phyloP scores from a whole-genome alignment of 1,139 yeast species.

The Lodderomyces parapsilosis region DNA sequence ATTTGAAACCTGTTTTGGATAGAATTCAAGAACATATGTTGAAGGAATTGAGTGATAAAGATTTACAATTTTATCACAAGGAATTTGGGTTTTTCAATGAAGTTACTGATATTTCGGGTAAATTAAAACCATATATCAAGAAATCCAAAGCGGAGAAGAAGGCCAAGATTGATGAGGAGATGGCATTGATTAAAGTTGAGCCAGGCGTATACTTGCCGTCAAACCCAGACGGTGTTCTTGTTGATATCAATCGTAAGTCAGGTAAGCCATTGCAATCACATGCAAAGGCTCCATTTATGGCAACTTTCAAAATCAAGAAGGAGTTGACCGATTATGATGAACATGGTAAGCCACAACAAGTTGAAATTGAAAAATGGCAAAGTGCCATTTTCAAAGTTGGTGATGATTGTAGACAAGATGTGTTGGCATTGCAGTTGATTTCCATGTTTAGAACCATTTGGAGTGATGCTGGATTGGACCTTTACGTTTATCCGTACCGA shows the following conservation, averaged over 20 bases:
- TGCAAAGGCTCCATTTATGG: constrained; percentile 98
- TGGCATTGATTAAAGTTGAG: constrained; percentile 73
- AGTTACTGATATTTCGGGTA: constrained; percentile 91
- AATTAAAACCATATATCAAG: constrained; percentile 88
- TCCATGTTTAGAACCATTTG: constrained; percentile 91
- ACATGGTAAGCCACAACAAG: constrained; percentile 34
- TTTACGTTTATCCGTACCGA: constrained; percentile 88
- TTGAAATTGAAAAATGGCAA: constrained; percentile 68
- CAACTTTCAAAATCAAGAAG: constrained; percentile 81
- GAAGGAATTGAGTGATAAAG: constrained; percentile 56
- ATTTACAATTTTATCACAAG: constrained; percentile 66
- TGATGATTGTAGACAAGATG: constrained; percentile 98
- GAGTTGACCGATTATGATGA: constrained; percentile 47
- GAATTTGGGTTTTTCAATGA: constrained; percentile 90
- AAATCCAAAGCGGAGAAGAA: constrained; percentile 96
- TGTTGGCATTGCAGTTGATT: constrained; percentile 86
- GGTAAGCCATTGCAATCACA: constrained; percentile 98
- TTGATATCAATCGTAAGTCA: constrained; percentile 87
- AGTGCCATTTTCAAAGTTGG: constrained; percentile 99
- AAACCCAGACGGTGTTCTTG: constrained; percentile 92
- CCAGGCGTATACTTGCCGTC: constrained; percentile 93
- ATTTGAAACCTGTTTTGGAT: constrained; percentile 80
- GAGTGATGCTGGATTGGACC: constrained; percentile 82
- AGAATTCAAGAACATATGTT: constrained; percentile 69
- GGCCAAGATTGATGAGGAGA: constrained; percentile 93